phyloP scores from a whole-genome alignment of 106 monocot genomes.

The Dendrobium nobile region DNA sequence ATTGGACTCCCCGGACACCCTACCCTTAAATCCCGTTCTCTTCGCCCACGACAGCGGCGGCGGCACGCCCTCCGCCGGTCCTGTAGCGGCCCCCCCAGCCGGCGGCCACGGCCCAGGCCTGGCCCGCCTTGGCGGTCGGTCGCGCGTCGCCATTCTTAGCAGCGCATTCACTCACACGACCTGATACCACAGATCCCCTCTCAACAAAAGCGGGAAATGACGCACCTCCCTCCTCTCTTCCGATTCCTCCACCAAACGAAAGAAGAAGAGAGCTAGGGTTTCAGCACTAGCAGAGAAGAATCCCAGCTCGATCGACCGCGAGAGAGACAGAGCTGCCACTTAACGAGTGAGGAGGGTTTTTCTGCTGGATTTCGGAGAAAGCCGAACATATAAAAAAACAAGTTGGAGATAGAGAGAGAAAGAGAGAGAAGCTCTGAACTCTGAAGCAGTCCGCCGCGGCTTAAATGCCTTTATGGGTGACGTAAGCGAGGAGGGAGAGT shows the following conservation, averaged over 20 bases:
- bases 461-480: background rate
- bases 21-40: conserved; percentile 66
- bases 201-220: background rate
- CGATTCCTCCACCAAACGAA: too few relatives aligned
- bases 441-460: conserved; percentile 1
- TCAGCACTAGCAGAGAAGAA: background rate
- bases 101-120: conserved; percentile 73
- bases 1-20: conserved; percentile 50
- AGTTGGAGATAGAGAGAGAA: background rate
- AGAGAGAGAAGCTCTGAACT: background rate
- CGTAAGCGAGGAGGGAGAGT: background rate
- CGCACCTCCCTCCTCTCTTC: background rate
- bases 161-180: background rate
- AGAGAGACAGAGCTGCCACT: background rate
- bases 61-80: conserved; percentile 1
- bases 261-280: background rate
- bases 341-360: conserved; percentile 5
- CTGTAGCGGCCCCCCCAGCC: conserved; percentile 4
- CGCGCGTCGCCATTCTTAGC: conserved; percentile 13
- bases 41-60: conserved; percentile 73
- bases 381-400: background rate
- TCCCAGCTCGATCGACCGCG: background rate
- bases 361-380: conserved; percentile 1
- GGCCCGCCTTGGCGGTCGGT: conserved; percentile 25
- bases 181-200: background rate